Conservation (phyloP, 768 basidiomycete genomes). For the Xerocomellus intermedius region DNA sequence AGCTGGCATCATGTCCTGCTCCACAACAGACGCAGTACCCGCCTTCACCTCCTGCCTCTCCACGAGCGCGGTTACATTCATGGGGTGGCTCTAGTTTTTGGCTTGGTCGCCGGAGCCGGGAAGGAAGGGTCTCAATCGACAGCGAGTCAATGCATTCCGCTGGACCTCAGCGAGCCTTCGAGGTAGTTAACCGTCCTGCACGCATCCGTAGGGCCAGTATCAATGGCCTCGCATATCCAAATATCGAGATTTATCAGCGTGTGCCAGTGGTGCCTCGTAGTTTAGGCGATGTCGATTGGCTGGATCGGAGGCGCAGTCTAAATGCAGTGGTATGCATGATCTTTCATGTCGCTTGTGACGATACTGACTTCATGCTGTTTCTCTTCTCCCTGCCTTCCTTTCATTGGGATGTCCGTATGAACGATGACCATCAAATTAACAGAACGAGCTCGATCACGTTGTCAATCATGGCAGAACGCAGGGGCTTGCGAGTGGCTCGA, state of each 20-base stretch:
- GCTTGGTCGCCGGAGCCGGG: constrained; percentile 34
- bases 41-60: constrained; percentile 32
- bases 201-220: constrained; percentile 53
- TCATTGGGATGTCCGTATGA: constrained; percentile 1
- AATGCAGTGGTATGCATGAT: constrained; percentile 59
- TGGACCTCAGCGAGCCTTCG: constrained; percentile 41
- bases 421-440: constrained; percentile 16
- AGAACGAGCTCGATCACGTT: constrained; percentile 76
- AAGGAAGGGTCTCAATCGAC: constrained; percentile 40
- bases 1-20: constrained; percentile 32
- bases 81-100: constrained; percentile 41
- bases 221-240: constrained; percentile 40
- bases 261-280: constrained; percentile 47
- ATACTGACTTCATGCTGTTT: constrained; percentile 21
- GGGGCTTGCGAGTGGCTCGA: constrained; percentile 37
- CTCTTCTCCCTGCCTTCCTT: background rate
- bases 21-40: constrained; percentile 32
- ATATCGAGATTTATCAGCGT: constrained; percentile 47
- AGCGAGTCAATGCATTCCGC: constrained; percentile 37
- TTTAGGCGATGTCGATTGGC: constrained; percentile 76
- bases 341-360: constrained; percentile 16
- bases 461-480: constrained; percentile 53
- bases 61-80: constrained; percentile 35
- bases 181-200: constrained; percentile 49
- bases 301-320: constrained; percentile 68